A percentile compares a stretch with the other conserved stretches of the same genome.
Evolutionary conservation across 495 filamentous ascomycete genomes (phyloP).

Genomic region (Lasiosphaeria miniovina): DNA sequence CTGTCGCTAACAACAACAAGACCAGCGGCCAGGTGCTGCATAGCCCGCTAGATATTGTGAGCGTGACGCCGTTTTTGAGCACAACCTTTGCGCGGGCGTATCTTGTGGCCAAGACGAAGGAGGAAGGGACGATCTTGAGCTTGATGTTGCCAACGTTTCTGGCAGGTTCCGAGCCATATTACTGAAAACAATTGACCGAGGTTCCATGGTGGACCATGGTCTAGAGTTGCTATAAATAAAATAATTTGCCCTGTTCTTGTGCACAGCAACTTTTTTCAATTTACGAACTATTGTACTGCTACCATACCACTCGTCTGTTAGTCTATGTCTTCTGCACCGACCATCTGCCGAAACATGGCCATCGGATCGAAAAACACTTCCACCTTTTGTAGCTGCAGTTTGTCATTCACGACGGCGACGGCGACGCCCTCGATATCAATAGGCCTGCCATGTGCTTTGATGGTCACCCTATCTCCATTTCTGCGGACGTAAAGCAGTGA

Average conservation of each 20-base stretch:
- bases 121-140: background rate
- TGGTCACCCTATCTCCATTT: slow-evolving; percentile 56
- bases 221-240: background rate
- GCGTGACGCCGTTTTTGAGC: background rate
- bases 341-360: slow-evolving; percentile 66
- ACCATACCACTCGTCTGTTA: background rate
- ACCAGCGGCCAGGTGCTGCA: slow-evolving; percentile 6
- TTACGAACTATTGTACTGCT: background rate
- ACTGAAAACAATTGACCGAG: background rate
- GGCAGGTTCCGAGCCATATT: background rate
- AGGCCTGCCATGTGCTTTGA: slow-evolving; percentile 49
- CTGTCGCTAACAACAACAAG: slow-evolving; percentile 8
- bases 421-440: slow-evolving; percentile 54
- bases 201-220: background rate
- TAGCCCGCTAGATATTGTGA: slow-evolving; percentile 5
- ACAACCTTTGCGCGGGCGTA: background rate
- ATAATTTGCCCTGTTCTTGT: too few species aligned
- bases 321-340: slow-evolving; percentile 8
- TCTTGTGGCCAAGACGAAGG: slow-evolving; percentile 1
- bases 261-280: background rate
- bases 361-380: slow-evolving; percentile 64
- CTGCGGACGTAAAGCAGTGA: slow-evolving; percentile 27
- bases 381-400: slow-evolving; percentile 52
- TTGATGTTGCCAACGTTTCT: background rate
- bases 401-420: slow-evolving; percentile 57